phyloP scores from a whole-genome alignment of 345 rosid genomes.

The Rhodamnia rubescens region DNA sequence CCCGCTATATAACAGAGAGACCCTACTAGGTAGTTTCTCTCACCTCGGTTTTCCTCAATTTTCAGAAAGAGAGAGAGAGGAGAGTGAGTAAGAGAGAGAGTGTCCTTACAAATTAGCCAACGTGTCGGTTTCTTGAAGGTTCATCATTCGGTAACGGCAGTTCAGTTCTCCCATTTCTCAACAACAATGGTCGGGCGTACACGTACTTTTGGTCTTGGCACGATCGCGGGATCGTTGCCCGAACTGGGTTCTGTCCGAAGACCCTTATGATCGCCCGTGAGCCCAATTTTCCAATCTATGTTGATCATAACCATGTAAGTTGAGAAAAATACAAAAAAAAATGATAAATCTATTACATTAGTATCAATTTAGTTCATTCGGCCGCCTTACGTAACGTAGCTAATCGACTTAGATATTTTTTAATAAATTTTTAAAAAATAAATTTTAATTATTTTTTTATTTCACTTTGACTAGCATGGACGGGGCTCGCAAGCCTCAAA shows the following conservation, averaged over 20 bases:
- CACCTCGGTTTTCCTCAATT: neutral
- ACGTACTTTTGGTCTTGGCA: neutral
- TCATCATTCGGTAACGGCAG: neutral
- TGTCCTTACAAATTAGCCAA: neutral
- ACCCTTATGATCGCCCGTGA: neutral
- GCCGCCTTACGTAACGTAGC: too few species aligned
- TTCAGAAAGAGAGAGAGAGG: neutral
- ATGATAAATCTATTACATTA: too few species aligned
- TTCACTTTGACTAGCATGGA: too few species aligned
- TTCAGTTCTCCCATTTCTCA: conserved; percentile 7
- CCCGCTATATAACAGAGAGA: neutral
- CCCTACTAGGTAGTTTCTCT: neutral
- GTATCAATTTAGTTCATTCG: too few species aligned
- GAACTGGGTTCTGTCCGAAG: neutral
- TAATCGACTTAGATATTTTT: too few species aligned
- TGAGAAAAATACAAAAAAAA: too few species aligned
- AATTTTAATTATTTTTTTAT: too few species aligned
- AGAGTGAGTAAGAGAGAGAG: neutral
- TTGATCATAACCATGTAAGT: neutral
- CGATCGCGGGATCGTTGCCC: neutral
- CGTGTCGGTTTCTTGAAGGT: conserved; percentile 3
- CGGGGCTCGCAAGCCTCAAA: too few species aligned
- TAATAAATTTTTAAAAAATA: too few species aligned
- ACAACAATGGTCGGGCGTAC: neutral
- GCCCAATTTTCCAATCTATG: neutral